Percentiles rank a stretch among this genome's conserved stretches.
Evolutionary conservation across 176 grass and related monocot species (phyloP).

Genomic region (Triticum aestivum): IWGSC_CS_RefSeq_v2.1 NC_057803.1:522552122-522552621

Average conservation of each 20-base stretch:
- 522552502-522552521: background rate
- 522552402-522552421: background rate
- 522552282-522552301: background rate
- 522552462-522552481: background rate
- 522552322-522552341: background rate
- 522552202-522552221: background rate
- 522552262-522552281: constrained; percentile 10
- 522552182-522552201: constrained; percentile 16
- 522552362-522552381: background rate
- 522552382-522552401: background rate
- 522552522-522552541: background rate
- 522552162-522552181: constrained; percentile 18
- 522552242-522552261: background rate
- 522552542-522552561: background rate
- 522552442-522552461: background rate
- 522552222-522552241: constrained; percentile 45
- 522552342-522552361: background rate
- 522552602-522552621: background rate
- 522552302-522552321: background rate
- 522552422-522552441: no score
- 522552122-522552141: constrained; percentile 82
- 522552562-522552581: background rate
- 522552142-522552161: constrained; percentile 18
- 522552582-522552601: background rate
- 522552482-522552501: background rate